Evolutionary conservation across 2,329 filamentous ascomycete genomes (phyloP).

Genomic region (Ceratocystis alfenasii): DNA sequence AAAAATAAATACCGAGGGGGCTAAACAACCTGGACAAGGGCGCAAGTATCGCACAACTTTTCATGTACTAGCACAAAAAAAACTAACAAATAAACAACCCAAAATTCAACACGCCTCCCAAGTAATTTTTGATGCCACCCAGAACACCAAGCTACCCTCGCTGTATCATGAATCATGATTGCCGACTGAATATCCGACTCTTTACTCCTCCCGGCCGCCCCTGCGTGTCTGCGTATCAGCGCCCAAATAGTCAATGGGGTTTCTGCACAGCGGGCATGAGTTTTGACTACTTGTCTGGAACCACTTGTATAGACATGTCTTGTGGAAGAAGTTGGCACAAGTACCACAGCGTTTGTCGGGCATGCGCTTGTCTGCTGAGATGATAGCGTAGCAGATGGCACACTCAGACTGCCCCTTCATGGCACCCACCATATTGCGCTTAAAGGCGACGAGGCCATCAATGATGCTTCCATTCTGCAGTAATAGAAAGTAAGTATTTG

Average conservation of each 20-base stretch:
- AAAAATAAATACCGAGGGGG: not conserved
- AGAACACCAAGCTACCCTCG: not conserved
- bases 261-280: conserved; percentile 84
- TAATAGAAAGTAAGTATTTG: conserved; percentile 10
- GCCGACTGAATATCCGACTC: not conserved
- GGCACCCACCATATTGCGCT: conserved; percentile 73
- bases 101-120: not conserved
- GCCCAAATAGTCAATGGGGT: conserved; percentile 57
- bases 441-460: conserved; percentile 75
- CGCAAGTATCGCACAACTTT: not conserved
- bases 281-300: conserved; percentile 88
- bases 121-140: conserved; percentile 3
- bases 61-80: not conserved
- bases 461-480: conserved; percentile 65
- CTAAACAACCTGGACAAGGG: not conserved
- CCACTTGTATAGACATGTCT: conserved; percentile 87
- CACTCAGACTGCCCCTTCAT: conserved; percentile 91
- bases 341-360: conserved; percentile 86
- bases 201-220: conserved; percentile 16
- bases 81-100: not conserved
- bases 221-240: conserved; percentile 29
- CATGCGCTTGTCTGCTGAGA: conserved; percentile 75
- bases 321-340: conserved; percentile 90
- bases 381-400: conserved; percentile 92
- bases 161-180: not conserved